Evolutionary conservation across 768 basidiomycete genomes (phyloP).

Genomic region (Mycena chlorophos): DNA sequence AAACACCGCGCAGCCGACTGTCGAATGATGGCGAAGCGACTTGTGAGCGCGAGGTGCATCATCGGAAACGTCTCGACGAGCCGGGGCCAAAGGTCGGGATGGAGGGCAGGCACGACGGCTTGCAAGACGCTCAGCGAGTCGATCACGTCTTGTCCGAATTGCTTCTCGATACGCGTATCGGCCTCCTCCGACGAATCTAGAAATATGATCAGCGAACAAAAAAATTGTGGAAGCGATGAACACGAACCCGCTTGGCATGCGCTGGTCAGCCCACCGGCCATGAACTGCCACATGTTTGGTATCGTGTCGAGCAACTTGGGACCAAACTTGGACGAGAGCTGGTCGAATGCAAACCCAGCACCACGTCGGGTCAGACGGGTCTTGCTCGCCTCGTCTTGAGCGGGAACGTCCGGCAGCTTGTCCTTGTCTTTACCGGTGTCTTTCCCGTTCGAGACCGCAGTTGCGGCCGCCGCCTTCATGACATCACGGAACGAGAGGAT

Average conservation of each 20-base stretch:
- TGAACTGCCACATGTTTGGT: constrained; percentile 95
- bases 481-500: constrained; percentile 72
- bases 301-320: constrained; percentile 68
- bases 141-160: constrained; percentile 84
- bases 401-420: constrained; percentile 38
- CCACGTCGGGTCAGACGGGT: constrained; percentile 80
- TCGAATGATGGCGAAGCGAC: constrained; percentile 85
- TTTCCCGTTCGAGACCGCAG: constrained; percentile 37
- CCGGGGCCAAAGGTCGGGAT: constrained; percentile 66
- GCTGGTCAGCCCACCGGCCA: constrained; percentile 74
- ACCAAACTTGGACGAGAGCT: constrained; percentile 78
- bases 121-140: constrained; percentile 91
- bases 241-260: constrained; percentile 66
- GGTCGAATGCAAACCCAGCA: constrained; percentile 77
- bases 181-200: constrained; percentile 57
- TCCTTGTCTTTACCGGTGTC: constrained; percentile 42
- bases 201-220: constrained; percentile 1
- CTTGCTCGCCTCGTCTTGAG: constrained; percentile 57
- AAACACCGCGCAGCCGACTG: constrained; percentile 86
- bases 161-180: constrained; percentile 67
- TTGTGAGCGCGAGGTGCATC: constrained; percentile 75
- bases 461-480: constrained; percentile 29
- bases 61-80: constrained; percentile 75
- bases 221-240: not conserved
- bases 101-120: constrained; percentile 74